A percentile compares a stretch with the other conserved stretches of the same genome.
Evolutionary conservation across 305 asterid genomes (phyloP).

Genomic region (Andrographis paniculata): DNA sequence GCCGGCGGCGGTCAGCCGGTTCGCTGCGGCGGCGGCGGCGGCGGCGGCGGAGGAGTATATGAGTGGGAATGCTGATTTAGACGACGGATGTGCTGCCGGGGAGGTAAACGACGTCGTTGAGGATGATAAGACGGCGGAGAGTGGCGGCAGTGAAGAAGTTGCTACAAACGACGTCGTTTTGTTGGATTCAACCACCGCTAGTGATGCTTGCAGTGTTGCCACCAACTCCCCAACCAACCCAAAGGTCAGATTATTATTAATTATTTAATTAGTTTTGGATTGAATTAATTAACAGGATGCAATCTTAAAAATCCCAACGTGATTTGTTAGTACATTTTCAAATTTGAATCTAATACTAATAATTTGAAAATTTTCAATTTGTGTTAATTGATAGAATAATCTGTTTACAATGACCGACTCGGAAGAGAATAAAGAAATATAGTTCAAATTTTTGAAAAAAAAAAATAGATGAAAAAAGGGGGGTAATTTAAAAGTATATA

Average conservation of each 20-base stretch:
- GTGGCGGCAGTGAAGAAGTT: conserved; percentile 18
- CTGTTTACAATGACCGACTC: too few relatives aligned
- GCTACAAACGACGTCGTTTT: conserved; percentile 28
- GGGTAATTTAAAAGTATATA: too few relatives aligned
- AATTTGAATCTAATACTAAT: too few relatives aligned
- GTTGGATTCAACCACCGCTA: conserved; percentile 21
- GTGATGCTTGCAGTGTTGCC: conserved; percentile 14
- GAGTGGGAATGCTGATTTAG: conserved; percentile 22
- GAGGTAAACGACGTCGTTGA: conserved; percentile 19
- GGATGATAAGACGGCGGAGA: conserved; percentile 20
- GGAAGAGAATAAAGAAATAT: too few relatives aligned
- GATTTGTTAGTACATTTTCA: too few relatives aligned
- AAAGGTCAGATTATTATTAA: conserved; percentile 24
- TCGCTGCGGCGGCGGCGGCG: not conserved
- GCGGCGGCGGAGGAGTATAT: not conserved
- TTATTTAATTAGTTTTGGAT: not conserved
- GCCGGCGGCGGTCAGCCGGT: not conserved
- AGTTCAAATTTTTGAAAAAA: too few relatives aligned
- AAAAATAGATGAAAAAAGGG: too few relatives aligned
- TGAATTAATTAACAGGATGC: too few relatives aligned
- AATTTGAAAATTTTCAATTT: too few relatives aligned
- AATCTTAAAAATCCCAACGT: too few relatives aligned
- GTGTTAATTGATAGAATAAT: too few relatives aligned
- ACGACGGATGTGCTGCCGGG: not conserved
- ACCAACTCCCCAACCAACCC: conserved; percentile 23